Evolutionary conservation across 75 land plant species (phyloP), one percentile per base, ranked within the genome.

Genomic region (Ceratopteris richardii): DNA sequence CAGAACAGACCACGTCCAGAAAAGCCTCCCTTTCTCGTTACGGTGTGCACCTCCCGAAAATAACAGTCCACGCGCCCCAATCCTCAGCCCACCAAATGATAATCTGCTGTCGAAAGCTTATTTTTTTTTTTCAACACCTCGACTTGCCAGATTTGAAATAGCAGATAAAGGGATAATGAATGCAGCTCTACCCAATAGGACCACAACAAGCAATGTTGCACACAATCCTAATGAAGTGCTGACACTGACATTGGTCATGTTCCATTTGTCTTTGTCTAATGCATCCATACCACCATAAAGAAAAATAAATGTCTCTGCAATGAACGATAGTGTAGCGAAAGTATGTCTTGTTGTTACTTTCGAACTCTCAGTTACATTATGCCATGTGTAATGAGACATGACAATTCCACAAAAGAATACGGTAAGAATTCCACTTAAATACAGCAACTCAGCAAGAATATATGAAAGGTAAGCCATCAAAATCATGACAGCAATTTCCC

Each of bases 91-190:
- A n/a, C n/a, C n/a, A n/a, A n/a, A n/a, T n/a, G n/a, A n/a, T n/a
- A n/a, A 86, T 82, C 75, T 82, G 86, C 46, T 82, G 77, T 19
- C 58, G 79, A 36, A 76, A 70, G 31, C 82, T 67, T 10, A 86
- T 70, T 41, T 60, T 29, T 24, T 54, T 64, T 14, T 68, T 73
- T 4, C 41, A 56, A 20, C 66, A 43, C 43, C 69, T 51, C 37
- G 37, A 24, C 70, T 65, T 36, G 69, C 31, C 50, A 68, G 69
- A 44, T 86, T 86, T 28, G 87, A 83, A 1, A 86, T 23, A 28
- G 60, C 53, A 28, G 87, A 83, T 17, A 86, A 73, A 29, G 87
- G 90, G 58, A 86, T 83, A 13, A 86, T 81, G 69, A 83, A 86
- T 12, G 90, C 83, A 26, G 90, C 90, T 56, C 90, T 74, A n/a